Conservation (phyloP, 177 flowering plant genomes). For the Telopea speciosissima region DNA sequence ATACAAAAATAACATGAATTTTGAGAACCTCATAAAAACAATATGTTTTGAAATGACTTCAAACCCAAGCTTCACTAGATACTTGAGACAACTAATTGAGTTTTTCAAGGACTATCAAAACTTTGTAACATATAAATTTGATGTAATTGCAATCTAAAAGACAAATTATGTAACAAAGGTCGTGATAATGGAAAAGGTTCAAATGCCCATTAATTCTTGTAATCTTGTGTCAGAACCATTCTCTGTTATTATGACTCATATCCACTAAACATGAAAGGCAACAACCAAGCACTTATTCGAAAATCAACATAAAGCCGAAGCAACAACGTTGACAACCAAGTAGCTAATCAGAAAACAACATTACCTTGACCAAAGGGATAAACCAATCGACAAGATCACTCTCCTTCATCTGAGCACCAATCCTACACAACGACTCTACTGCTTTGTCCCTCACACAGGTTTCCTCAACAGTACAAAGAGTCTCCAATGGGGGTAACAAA, state of each 20-base stretch:
- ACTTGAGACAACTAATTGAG: neutral
- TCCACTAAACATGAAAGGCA: neutral
- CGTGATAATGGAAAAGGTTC: too few relatives aligned
- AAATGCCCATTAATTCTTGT: too few relatives aligned
- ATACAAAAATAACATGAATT: too few relatives aligned
- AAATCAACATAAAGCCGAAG: neutral
- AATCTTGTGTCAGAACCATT: neutral
- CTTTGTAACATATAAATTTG: too few relatives aligned
- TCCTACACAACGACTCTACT: constrained; percentile 78
- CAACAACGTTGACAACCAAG: neutral
- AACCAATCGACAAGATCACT: constrained; percentile 68
- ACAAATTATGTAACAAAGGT: too few relatives aligned
- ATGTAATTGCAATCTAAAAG: too few relatives aligned
- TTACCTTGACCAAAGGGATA: constrained; percentile 81
- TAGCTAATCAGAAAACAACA: neutral
- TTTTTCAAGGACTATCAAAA: too few relatives aligned
- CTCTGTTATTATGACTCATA: neutral
- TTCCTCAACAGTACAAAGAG: constrained; percentile 83
- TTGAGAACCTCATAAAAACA: neutral
- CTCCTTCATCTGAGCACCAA: constrained; percentile 90
- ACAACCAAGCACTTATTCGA: neutral
- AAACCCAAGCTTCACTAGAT: neutral
- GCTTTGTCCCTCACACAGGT: constrained; percentile 91
- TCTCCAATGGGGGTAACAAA: constrained; percentile 71
- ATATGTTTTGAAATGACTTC: neutral